Conservation (phyloP, 2,329 filamentous ascomycete species). For the Metarhizium brunneum region DNA sequence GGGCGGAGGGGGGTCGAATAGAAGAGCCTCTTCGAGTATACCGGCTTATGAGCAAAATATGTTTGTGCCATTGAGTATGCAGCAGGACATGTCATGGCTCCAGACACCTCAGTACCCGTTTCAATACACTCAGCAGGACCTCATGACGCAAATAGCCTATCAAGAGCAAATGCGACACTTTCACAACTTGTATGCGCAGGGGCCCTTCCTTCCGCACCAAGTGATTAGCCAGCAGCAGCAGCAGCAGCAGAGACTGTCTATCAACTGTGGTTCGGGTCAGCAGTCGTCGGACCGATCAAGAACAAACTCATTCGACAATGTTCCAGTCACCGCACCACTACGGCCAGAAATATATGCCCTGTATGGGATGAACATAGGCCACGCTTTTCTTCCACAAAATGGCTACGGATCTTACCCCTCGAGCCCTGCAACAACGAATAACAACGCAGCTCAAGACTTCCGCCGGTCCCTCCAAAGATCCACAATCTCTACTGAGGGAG, state of each 20-base stretch:
- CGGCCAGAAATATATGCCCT: constrained; percentile 48
- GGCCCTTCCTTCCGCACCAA: constrained; percentile 26
- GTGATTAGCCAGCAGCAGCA: constrained; percentile 22
- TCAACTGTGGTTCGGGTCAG: constrained; percentile 15
- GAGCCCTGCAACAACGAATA: constrained; percentile 41
- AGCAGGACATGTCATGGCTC: constrained; percentile 42
- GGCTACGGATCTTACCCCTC: constrained; percentile 46
- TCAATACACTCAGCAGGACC: constrained; percentile 29
- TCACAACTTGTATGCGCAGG: constrained; percentile 24
- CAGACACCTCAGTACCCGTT: constrained; percentile 32
- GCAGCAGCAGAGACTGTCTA: constrained; percentile 20
- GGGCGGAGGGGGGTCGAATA: constrained; percentile 29
- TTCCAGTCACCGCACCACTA: constrained; percentile 48
- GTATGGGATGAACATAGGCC: constrained; percentile 30
- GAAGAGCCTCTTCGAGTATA: constrained; percentile 44
- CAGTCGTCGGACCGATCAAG: constrained; percentile 41
- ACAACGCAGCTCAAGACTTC: constrained; percentile 38
- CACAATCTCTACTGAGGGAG: constrained; percentile 37
- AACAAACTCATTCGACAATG: constrained; percentile 55
- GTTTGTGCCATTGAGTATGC: constrained; percentile 34
- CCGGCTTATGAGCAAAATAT: constrained; percentile 39
- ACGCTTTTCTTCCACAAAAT: constrained; percentile 37
- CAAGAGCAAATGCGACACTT: constrained; percentile 24
- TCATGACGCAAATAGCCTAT: constrained; percentile 33
- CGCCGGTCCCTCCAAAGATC: constrained; percentile 49